Evolutionary conservation across 768 basidiomycete genomes (phyloP).

Genomic region (Paxillus ammoniavirescens): DNA sequence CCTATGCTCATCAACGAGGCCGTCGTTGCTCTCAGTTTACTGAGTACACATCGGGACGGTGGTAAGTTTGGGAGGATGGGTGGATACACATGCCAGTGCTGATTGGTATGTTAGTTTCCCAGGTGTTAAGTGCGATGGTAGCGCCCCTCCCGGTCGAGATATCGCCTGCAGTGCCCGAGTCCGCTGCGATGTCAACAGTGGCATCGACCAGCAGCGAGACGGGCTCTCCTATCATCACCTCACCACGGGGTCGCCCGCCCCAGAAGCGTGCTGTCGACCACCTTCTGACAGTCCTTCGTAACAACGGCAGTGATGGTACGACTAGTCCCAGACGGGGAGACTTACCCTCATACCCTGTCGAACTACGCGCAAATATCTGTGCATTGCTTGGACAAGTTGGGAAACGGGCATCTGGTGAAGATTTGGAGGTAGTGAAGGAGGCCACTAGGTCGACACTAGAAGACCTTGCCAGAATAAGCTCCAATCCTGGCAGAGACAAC

Average conservation of each 20-base stretch:
- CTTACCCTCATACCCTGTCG: conserved; percentile 56
- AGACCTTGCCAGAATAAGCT: conserved; percentile 39
- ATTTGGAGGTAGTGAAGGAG: conserved; percentile 50
- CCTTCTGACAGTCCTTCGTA: conserved; percentile 60
- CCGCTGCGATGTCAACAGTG: conserved; percentile 35
- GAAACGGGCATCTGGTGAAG: conserved; percentile 48
- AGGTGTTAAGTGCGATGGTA: conserved; percentile 62
- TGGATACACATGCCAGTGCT: neutral
- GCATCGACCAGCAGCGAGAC: conserved; percentile 43
- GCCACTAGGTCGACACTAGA: conserved; percentile 49
- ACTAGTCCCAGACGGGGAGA: conserved; percentile 41
- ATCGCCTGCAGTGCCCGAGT: conserved; percentile 30
- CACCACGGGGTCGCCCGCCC: conserved; percentile 37
- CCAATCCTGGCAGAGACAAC: conserved; percentile 33
- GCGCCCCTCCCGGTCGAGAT: conserved; percentile 46
- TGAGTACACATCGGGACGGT: conserved; percentile 64
- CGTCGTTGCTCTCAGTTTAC: conserved; percentile 74
- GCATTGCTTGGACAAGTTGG: conserved; percentile 66
- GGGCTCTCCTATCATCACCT: conserved; percentile 47
- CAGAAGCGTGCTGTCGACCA: conserved; percentile 66
- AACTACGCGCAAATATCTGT: conserved; percentile 77
- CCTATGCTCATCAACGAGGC: conserved; percentile 88
- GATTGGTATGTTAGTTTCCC: conserved; percentile 43
- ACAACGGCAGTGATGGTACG: conserved; percentile 28
- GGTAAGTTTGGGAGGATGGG: conserved; percentile 42